phyloP scores from a whole-genome alignment of 768 basidiomycete species.

The Phylloporus sp. region DNA sequence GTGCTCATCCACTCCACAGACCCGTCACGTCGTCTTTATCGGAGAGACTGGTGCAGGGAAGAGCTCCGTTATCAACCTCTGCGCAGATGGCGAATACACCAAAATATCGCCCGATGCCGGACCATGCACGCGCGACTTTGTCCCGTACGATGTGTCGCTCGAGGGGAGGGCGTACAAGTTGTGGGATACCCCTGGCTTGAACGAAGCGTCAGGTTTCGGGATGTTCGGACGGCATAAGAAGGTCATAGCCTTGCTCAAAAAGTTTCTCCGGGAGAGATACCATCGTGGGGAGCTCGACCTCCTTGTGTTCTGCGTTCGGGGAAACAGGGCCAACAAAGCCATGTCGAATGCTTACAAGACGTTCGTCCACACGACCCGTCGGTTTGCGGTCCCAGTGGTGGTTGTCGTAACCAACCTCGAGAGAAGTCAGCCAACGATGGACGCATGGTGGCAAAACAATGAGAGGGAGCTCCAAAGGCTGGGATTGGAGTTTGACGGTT shows the following conservation, averaged over 20 bases:
- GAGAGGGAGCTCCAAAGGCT: slow-evolving; percentile 11
- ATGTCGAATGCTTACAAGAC: slow-evolving; percentile 15
- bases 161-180: slow-evolving; percentile 14
- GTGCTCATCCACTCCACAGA: slow-evolving; percentile 8
- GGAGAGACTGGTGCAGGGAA: slow-evolving; percentile 35
- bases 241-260: slow-evolving; percentile 13
- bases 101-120: slow-evolving; percentile 22
- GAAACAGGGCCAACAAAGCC: slow-evolving; percentile 13
- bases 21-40: slow-evolving; percentile 35
- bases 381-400: slow-evolving; percentile 32
- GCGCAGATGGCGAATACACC: slow-evolving; percentile 23
- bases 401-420: slow-evolving; percentile 39
- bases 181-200: slow-evolving; percentile 34
- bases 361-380: slow-evolving; percentile 33
- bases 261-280: slow-evolving; percentile 32
- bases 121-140: slow-evolving; percentile 32
- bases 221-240: slow-evolving; percentile 7
- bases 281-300: slow-evolving; percentile 18
- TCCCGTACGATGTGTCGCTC: slow-evolving; percentile 22
- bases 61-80: slow-evolving; percentile 42
- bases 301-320: slow-evolving; percentile 21
- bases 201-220: slow-evolving; percentile 5
- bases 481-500: slow-evolving; percentile 25
- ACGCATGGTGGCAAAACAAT: slow-evolving; percentile 32
- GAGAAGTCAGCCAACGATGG: slow-evolving; percentile 25